Base-by-base conservation (phyloP, 768 basidiomycete genomes). In the Rhizopogon salebrosus region DNA sequence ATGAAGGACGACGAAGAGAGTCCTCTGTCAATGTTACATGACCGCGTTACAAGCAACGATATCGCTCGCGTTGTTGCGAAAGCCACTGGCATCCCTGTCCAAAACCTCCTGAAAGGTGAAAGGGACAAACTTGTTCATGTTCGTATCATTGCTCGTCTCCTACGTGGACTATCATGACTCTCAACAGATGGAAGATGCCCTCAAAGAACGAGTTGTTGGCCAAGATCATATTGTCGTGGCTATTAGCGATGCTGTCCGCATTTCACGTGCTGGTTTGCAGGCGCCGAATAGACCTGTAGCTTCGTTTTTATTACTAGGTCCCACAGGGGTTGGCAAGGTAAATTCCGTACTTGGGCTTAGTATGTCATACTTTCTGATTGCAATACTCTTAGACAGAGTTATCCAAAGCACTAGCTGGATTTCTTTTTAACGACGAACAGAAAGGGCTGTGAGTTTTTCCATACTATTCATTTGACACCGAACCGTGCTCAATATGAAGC, bases 231-330 rank as follows among this genome's bases (percentile, higher is more conserved):
- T 92, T n/a, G 78, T 98, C 26, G 66, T 77, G 1, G 84, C 93
- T 4, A 83, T 97, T 57, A 86, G 88, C 53, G 89, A 97, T 60
- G 93, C 95, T 13, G 90, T 98, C 22, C 82, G 93, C 16, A 89
- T 98, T 48, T 95, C 93, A 27, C 83, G 95, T 46, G 91, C 94
- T 3, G 95, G 95, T 0, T 68, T 98, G 18, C 87, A 93, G 60
- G 88, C 90, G 1, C 89, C 92, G 6, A 89, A 89, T 59, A 75
- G 92, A 14, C 95, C 95, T 1, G 85, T 95, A 16, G 92, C 95
- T 3, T 92, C 90, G 1, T 95, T 97, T 82, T 73, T 97, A 40
- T 93, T 97, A 75, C 69, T 91, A 52, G 92, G 92, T 1, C 89
- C 92, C 0, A 92, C 90, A 0, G 92, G 92, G 58, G 89, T 91